phyloP scores from a whole-genome alignment of 1,284 basidiomycete genomes.

The Boletus albobrunnescens region DNA sequence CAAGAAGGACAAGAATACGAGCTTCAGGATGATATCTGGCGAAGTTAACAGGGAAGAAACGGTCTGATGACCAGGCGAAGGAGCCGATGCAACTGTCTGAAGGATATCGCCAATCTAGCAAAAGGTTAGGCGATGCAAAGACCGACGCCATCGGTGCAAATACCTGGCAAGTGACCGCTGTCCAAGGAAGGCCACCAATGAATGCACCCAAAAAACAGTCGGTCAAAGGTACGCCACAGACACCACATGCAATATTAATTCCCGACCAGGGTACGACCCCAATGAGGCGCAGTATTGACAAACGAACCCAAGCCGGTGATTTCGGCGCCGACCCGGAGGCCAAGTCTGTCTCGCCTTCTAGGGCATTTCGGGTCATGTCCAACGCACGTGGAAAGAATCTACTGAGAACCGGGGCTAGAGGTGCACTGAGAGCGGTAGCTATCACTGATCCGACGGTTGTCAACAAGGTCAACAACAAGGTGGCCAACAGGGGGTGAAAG shows the following conservation, averaged over 20 bases:
- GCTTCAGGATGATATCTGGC: constrained; percentile 68
- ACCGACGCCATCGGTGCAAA: constrained; percentile 23
- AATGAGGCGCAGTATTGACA: constrained; percentile 80
- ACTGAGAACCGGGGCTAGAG: constrained; percentile 79
- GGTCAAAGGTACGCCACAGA: constrained; percentile 71
- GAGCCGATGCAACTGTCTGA: constrained; percentile 67
- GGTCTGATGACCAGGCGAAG: constrained; percentile 63
- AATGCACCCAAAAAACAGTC: constrained; percentile 79
- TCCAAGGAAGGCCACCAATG: constrained; percentile 81
- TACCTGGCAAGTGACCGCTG: constrained; percentile 80
- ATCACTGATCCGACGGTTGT: constrained; percentile 83
- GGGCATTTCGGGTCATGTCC: constrained; percentile 69
- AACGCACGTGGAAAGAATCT: constrained; percentile 79
- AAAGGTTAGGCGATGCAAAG: not conserved
- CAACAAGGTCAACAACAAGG: constrained; percentile 72
- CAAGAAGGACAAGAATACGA: constrained; percentile 67
- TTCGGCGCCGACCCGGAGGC: constrained; percentile 35
- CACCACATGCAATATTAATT: constrained; percentile 90
- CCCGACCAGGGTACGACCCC: constrained; percentile 92
- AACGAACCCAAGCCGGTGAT: constrained; percentile 76
- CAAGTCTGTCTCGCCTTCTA: constrained; percentile 50
- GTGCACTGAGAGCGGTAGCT: constrained; percentile 74
- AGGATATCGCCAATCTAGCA: constrained; percentile 76
- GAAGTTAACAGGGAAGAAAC: constrained; percentile 68
- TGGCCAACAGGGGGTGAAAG: constrained; percentile 76